Evolutionary conservation across 1,139 yeast species (phyloP).

Genomic region (Debaryomyces singareniensis): DNA sequence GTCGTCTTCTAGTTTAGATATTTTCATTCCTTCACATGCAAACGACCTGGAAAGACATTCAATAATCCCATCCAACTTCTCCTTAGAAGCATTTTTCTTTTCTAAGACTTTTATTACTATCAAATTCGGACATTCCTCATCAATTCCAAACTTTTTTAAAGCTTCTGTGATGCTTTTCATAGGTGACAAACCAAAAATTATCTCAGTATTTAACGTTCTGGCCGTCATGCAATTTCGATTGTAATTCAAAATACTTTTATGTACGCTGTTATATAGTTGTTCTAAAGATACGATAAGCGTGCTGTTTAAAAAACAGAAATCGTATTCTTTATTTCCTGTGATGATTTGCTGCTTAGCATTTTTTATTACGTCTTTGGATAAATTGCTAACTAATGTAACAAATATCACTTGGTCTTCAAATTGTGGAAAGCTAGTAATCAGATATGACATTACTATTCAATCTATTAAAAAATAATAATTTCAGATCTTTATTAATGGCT

Average conservation of each 20-base stretch:
- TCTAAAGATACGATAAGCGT: slow-evolving; percentile 31
- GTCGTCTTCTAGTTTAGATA: slow-evolving; percentile 20
- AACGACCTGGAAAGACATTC: slow-evolving; percentile 13
- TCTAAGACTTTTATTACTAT: slow-evolving; percentile 27
- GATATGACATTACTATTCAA: slow-evolving; percentile 9
- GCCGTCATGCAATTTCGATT: slow-evolving; percentile 26
- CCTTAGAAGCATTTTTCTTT: slow-evolving; percentile 5
- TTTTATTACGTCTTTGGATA: slow-evolving; percentile 14
- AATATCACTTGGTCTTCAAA: slow-evolving; percentile 22
- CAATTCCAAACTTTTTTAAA: slow-evolving; percentile 36
- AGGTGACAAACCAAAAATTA: slow-evolving; percentile 36
- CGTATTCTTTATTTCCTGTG: slow-evolving; percentile 26
- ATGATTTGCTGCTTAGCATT: slow-evolving; percentile 24
- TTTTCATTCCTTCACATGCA: slow-evolving; percentile 7
- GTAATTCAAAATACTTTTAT: slow-evolving; percentile 28
- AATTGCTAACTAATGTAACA: slow-evolving; percentile 17
- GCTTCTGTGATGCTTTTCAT: slow-evolving; percentile 41
- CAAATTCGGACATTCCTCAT: slow-evolving; percentile 19
- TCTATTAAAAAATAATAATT: no score
- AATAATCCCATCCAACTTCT: slow-evolving; percentile 8
- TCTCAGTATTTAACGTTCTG: slow-evolving; percentile 37
- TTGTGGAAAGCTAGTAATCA: slow-evolving; percentile 23
- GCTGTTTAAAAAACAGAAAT: slow-evolving; percentile 36
- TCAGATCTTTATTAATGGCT: no score
- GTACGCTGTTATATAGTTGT: slow-evolving; percentile 27